phyloP scores from a whole-genome alignment of 805 yeast species.

The Candida insectalens region DNA sequence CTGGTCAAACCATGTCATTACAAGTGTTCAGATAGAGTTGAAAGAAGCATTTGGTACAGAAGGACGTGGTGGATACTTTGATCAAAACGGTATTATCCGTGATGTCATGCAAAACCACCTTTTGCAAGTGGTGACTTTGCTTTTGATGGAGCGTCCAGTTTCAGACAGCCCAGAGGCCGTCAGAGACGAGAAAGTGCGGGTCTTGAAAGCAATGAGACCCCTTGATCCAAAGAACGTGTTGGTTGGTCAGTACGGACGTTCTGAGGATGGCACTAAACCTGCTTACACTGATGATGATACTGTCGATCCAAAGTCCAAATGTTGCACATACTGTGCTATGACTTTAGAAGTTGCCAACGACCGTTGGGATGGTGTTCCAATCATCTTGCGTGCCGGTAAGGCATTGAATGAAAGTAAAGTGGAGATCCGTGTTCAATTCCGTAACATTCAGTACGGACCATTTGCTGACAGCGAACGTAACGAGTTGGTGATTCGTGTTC shows the following conservation, averaged over 20 bases:
- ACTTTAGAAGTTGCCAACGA: conserved; percentile 75
- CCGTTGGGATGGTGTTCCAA: conserved; percentile 98
- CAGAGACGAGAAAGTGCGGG: conserved; percentile 93
- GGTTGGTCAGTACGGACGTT: conserved; percentile 79
- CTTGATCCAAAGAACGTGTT: conserved; percentile 58
- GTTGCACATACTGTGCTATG: conserved; percentile 88
- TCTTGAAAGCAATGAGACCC: conserved; percentile 70
- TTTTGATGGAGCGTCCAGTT: conserved; percentile 94
- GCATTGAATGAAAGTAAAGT: conserved; percentile 94
- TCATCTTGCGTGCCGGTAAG: conserved; percentile 93
- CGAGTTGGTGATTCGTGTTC: conserved; percentile 88
- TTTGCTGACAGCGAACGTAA: conserved; percentile 77
- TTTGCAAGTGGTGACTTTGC: conserved; percentile 80
- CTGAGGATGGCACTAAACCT: conserved; percentile 84
- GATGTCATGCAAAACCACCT: conserved; percentile 98
- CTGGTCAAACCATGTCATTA: conserved; percentile 77
- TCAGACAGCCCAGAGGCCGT: conserved; percentile 88
- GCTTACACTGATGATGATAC: conserved; percentile 89
- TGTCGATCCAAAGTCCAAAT: conserved; percentile 70
- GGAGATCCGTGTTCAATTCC: conserved; percentile 89
- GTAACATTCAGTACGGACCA: conserved; percentile 74
- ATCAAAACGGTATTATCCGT: conserved; percentile 87
- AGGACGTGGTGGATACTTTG: conserved; percentile 98
- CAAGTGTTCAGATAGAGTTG: conserved; percentile 79
- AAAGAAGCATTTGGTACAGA: conserved; percentile 99